Evolutionary conservation across 371 early-diverging fungal species (phyloP).

Genomic region (Syncephalis plumigaleata): DNA sequence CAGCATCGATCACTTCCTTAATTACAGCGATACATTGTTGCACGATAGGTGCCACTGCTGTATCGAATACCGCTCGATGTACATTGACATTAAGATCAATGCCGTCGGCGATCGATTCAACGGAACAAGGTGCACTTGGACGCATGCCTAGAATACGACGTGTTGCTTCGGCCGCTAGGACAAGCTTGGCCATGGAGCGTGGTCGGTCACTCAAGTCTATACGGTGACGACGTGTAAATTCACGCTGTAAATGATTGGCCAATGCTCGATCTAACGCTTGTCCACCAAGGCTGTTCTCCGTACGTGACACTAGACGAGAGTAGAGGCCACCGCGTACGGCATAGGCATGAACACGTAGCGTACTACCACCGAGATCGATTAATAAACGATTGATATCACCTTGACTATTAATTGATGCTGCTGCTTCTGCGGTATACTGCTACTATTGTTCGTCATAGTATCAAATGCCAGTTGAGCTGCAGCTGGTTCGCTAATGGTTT

Average conservation of each 20-base stretch:
- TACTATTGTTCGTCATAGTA: no score
- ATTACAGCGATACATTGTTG: constrained; percentile 57
- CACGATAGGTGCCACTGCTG: constrained; percentile 65
- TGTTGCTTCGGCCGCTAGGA: constrained; percentile 72
- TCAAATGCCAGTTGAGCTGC: constrained; percentile 92
- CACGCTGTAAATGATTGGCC: constrained; percentile 61
- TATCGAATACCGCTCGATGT: constrained; percentile 86
- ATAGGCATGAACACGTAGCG: constrained; percentile 84
- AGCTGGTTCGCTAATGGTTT: constrained; percentile 89
- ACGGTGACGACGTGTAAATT: constrained; percentile 78
- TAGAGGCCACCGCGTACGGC: constrained; percentile 78
- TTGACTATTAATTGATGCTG: no score
- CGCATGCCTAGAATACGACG: constrained; percentile 85
- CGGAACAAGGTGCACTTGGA: constrained; percentile 80
- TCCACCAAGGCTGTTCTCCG: constrained; percentile 81
- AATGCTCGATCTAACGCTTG: constrained; percentile 81
- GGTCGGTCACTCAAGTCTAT: constrained; percentile 54
- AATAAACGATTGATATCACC: constrained; percentile 78
- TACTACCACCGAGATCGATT: constrained; percentile 93
- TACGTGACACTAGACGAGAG: constrained; percentile 67
- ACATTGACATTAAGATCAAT: constrained; percentile 78
- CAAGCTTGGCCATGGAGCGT: constrained; percentile 68
- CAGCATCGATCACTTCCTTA: constrained; percentile 23
- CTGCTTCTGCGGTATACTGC: constrained; percentile 21
- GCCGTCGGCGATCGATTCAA: constrained; percentile 85